phyloP scores from a whole-genome alignment of 306 rosid genomes.

The Alnus rubra region DNA sequence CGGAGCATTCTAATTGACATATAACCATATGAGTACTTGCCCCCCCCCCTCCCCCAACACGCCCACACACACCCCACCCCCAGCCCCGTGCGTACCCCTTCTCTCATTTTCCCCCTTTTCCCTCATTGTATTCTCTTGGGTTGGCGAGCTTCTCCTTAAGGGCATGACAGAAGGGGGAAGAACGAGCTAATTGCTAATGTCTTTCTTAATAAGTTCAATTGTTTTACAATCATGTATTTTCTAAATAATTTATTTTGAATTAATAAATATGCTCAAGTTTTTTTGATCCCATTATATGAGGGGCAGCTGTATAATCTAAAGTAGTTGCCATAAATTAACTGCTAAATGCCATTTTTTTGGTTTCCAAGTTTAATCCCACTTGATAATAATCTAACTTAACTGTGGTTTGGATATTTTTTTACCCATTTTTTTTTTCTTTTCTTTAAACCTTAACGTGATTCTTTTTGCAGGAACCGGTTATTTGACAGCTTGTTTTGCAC shows the following conservation, averaged over 20 bases:
- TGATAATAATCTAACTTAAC: neutral
- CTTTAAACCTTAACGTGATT: neutral
- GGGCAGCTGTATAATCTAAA: neutral
- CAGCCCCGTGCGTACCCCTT: too few species aligned
- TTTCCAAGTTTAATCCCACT: neutral
- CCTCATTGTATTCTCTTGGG: neutral
- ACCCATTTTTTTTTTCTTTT: neutral
- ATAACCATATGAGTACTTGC: neutral
- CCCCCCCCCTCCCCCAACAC: too few species aligned
- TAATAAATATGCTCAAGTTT: neutral
- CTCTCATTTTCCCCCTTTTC: neutral
- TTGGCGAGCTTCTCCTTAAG: neutral
- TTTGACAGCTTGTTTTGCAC: conserved; percentile 86
- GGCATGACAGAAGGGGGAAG: neutral
- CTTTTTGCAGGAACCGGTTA: conserved; percentile 79
- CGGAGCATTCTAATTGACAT: neutral
- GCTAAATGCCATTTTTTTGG: too few species aligned
- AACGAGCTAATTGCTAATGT: neutral
- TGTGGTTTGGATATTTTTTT: neutral
- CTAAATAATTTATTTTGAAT: neutral
- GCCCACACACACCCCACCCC: too few species aligned
- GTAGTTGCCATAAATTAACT: neutral
- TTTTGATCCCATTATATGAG: neutral
- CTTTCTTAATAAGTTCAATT: neutral
- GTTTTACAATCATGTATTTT: neutral